Percentiles rank a stretch among this genome's conserved stretches.
Conservation (phyloP, 2,329 filamentous ascomycete species). For the Alternaria metachromatica region DNA sequence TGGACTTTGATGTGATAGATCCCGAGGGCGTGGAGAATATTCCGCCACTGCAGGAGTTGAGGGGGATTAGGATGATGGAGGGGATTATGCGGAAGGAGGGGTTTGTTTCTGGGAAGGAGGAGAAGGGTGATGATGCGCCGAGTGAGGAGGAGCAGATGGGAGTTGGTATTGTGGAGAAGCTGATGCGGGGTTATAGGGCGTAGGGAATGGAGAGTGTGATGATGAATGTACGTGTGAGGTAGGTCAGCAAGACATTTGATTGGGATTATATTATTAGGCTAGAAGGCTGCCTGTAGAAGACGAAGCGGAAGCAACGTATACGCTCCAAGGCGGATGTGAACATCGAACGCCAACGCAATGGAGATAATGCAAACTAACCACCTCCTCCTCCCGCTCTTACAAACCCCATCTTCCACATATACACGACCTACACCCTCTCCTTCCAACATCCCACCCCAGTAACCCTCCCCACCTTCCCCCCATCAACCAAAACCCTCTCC, state of each 20-base stretch:
- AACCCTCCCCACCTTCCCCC: constrained; percentile 18
- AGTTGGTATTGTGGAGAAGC: constrained; percentile 40
- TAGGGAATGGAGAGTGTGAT: neutral
- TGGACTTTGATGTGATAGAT: constrained; percentile 50
- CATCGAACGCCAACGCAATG: neutral
- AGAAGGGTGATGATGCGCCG: constrained; percentile 9
- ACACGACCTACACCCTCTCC: neutral
- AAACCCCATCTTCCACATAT: neutral
- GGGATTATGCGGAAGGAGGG: constrained; percentile 37
- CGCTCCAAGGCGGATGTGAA: neutral
- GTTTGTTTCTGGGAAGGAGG: constrained; percentile 14
- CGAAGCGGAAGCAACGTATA: neutral
- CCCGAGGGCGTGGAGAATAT: constrained; percentile 49
- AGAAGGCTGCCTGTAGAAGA: neutral
- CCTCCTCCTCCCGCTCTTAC: neutral
- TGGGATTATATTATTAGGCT: neutral
- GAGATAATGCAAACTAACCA: too few relatives aligned
- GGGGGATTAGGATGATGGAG: constrained; percentile 47
- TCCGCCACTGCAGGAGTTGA: constrained; percentile 44
- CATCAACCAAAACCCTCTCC: constrained; percentile 13
- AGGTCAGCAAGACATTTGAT: neutral
- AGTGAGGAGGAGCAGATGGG: constrained; percentile 42
- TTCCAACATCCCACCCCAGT: constrained; percentile 18
- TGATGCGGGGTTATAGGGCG: constrained; percentile 39
- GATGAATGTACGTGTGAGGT: neutral